Percentiles rank a stretch among this genome's conserved stretches.
Evolutionary conservation across 176 grass and related monocot genomes (phyloP).

Genomic region (Cenchrus fungigraminus): DNA sequence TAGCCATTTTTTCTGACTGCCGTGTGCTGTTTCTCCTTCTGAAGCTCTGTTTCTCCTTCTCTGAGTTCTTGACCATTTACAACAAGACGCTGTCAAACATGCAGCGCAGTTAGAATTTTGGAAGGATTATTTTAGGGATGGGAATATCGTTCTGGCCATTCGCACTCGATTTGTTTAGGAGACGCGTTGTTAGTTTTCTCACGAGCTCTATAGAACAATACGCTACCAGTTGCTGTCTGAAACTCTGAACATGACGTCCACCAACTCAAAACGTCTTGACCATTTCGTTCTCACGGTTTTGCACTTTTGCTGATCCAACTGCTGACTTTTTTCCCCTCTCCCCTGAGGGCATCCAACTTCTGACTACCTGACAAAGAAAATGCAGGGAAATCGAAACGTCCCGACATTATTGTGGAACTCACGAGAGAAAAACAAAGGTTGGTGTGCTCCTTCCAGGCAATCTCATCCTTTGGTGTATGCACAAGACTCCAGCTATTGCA

Average conservation of each 20-base stretch:
- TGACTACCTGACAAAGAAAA: conserved; percentile 31
- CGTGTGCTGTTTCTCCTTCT: background rate
- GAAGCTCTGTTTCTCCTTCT: background rate
- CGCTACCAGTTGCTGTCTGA: background rate
- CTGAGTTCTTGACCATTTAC: background rate
- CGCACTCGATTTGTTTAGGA: background rate
- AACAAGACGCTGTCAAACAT: conserved; percentile 19
- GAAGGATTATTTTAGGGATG: background rate
- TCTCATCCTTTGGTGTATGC: background rate
- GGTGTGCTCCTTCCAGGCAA: conserved; percentile 4
- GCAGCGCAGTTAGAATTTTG: background rate
- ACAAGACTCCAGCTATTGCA: background rate
- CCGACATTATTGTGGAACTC: background rate
- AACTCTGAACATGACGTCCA: conserved; percentile 38
- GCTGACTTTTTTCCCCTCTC: background rate
- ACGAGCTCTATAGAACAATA: conserved; percentile 3
- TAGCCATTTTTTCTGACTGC: background rate
- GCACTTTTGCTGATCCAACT: background rate
- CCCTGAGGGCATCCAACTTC: background rate
- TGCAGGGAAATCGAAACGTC: background rate
- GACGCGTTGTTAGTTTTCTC: background rate
- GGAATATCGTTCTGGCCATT: conserved; percentile 10
- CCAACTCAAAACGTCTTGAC: conserved; percentile 42
- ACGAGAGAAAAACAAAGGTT: background rate
- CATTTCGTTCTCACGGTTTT: conserved; percentile 15